Base-by-base conservation (phyloP, 2,329 filamentous ascomycete species). In the Macroventuria anomochaeta region DNA sequence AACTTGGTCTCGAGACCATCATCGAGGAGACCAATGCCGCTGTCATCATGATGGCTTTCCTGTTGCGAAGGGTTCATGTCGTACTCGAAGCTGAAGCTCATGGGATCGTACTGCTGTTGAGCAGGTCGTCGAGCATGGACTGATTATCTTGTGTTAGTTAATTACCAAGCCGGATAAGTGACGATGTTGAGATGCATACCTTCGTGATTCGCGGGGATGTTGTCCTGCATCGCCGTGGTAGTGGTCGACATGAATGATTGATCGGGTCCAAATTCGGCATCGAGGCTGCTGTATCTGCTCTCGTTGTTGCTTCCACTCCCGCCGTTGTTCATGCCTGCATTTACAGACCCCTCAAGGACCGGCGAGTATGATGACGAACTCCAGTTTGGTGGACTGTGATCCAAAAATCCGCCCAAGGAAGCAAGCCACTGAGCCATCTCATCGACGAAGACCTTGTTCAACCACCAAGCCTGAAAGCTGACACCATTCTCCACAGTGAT, bases 401-500 rank as follows among this genome's bases (percentile, higher is more conserved):
- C 81, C 79, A 97, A 87, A 70, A 97, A 97, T 0, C 93, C 93
- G 43, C 93, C 93, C 65, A 93, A 88, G 67, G 96, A 91, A 0
- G 91, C 91, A 62, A 96, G 81, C 83, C 96, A 97, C 52, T 89
- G 83, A 42, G 92, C 86, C 90, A 96, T 96, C 77, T 97, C 93
- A 68, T 97, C 93, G 46, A 97, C 85, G 82, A 93, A 97, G 53
- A 93, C 93, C 73, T 97, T 96, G 3, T 92, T 92, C 53, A 97
- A 90, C 90, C 90, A 95, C 91, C 91, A 96, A 5, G 89, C 88
- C n/a, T 90, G 88, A 68, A 93, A 96, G 68, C 89, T 93, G 69
- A 88, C 86, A 15, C 88, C 89, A 60, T 89, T 87, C 33, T 85
- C 82, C 43, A 95, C 86, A 0, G 90, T 95, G 52, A 96, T 83